Evolutionary conservation across 257 asterid genomes (phyloP).

Genomic region (Penstemon davidsonii): DNA sequence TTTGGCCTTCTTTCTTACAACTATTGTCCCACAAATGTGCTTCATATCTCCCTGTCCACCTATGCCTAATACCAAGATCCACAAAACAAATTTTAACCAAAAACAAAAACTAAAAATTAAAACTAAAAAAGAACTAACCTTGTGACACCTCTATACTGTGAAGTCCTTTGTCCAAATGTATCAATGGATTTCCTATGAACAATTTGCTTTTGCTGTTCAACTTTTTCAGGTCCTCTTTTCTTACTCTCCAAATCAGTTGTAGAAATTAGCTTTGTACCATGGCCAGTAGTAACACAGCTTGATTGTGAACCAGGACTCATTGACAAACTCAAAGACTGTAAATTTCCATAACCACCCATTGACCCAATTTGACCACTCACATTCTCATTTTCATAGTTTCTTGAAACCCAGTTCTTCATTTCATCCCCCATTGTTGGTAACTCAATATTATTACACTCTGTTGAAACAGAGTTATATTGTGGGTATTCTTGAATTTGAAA

Average conservation of each 20-base stretch:
- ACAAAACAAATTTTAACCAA: neutral
- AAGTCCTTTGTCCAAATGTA: conserved; percentile 92
- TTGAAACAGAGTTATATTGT: conserved; percentile 37
- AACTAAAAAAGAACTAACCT: conserved; percentile 45
- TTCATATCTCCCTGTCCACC: conserved; percentile 99
- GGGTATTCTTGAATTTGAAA: conserved; percentile 47
- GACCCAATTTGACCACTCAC: conserved; percentile 40
- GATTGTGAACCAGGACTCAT: conserved; percentile 98
- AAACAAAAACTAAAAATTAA: too few relatives aligned
- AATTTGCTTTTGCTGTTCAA: conserved; percentile 56
- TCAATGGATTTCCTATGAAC: conserved; percentile 92
- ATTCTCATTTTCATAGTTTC: conserved; percentile 38
- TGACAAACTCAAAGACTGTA: conserved; percentile 74
- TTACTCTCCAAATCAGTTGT: conserved; percentile 44
- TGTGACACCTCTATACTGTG: conserved; percentile 95
- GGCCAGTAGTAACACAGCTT: neutral
- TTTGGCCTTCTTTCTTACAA: conserved; percentile 99
- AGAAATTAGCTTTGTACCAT: neutral
- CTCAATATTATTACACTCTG: conserved; percentile 35
- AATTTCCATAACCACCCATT: conserved; percentile 69
- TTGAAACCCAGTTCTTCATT: conserved; percentile 59
- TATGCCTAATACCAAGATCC: conserved; percentile 55
- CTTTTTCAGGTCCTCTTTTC: conserved; percentile 73
- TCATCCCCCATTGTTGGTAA: conserved; percentile 47
- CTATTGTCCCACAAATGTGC: conserved; percentile 99